phyloP scores from a whole-genome alignment of 2,329 filamentous ascomycete genomes.

The Fusarium nanum region DNA sequence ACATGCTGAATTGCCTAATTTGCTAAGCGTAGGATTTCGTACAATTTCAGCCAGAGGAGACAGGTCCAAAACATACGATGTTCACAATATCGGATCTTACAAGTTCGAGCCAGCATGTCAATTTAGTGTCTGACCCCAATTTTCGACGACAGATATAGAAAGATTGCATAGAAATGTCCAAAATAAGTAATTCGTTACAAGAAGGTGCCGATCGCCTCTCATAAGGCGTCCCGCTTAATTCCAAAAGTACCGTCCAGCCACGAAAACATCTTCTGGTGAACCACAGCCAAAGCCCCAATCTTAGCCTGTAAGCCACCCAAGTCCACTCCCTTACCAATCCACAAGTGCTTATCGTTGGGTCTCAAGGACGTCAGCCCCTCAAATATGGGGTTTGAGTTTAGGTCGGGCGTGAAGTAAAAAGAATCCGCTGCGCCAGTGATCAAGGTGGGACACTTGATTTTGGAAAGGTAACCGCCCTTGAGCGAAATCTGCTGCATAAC shows the following conservation, averaged over 20 bases:
- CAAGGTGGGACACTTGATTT: constrained; percentile 46
- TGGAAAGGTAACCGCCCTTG: constrained; percentile 34
- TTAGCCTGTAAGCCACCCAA: constrained; percentile 41
- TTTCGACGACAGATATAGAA: no score
- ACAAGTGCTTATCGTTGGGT: constrained; percentile 32
- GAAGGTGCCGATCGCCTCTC: no score
- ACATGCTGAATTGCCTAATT: no score
- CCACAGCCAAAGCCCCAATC: constrained; percentile 38
- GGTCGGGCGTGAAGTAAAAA: constrained; percentile 36
- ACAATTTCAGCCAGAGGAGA: no score
- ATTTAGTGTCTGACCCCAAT: no score
- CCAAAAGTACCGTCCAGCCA: constrained; percentile 42
- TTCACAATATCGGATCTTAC: no score
- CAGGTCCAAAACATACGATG: no score
- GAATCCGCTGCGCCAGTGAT: constrained; percentile 43
- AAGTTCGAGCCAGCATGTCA: no score
- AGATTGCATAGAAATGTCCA: no score
- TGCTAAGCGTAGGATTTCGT: no score
- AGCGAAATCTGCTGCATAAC: constrained; percentile 35
- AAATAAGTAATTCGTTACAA: no score
- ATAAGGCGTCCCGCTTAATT: constrained; percentile 9
- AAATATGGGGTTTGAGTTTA: constrained; percentile 26
- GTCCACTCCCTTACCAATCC: constrained; percentile 34
- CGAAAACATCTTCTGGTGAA: constrained; percentile 36
- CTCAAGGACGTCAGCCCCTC: constrained; percentile 13